Conservation (phyloP, 2,329 filamentous ascomycete species). For the Didymella pinodella region DNA sequence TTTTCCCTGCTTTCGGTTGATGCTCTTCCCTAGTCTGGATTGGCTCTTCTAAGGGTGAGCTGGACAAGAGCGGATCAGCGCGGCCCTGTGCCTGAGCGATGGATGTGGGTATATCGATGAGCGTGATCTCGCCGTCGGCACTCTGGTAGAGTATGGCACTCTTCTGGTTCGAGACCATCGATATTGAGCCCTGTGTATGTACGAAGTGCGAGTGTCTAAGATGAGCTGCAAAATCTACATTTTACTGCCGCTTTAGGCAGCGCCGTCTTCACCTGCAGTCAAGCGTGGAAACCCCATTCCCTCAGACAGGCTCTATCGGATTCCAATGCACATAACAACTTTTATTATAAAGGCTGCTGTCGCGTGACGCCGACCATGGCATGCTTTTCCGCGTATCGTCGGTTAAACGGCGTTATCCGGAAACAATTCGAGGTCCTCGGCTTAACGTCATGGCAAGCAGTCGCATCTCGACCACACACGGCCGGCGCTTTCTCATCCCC, state of each 20-base stretch:
- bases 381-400: conserved; percentile 22
- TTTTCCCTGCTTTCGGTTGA: conserved; percentile 62
- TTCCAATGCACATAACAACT: background rate
- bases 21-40: conserved; percentile 58
- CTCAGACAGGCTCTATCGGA: no score
- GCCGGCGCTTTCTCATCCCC: conserved; percentile 26
- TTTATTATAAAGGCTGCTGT: background rate
- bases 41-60: conserved; percentile 54
- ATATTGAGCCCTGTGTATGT: background rate
- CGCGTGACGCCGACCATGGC: conserved; percentile 14
- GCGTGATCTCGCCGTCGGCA: conserved; percentile 57
- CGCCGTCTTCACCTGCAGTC: background rate
- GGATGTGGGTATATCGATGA: conserved; percentile 75
- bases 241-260: background rate
- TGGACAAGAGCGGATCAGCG: conserved; percentile 57
- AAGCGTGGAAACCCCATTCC: background rate
- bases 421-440: conserved; percentile 19
- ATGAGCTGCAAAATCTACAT: conserved; percentile 1
- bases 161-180: conserved; percentile 7
- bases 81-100: conserved; percentile 71
- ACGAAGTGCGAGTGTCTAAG: background rate
- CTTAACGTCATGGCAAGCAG: conserved; percentile 23
- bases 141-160: conserved; percentile 63
- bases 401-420: conserved; percentile 19
- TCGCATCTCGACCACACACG: conserved; percentile 21